phyloP scores from a whole-genome alignment of 1,284 basidiomycete species.

The Athelia sp. region DNA sequence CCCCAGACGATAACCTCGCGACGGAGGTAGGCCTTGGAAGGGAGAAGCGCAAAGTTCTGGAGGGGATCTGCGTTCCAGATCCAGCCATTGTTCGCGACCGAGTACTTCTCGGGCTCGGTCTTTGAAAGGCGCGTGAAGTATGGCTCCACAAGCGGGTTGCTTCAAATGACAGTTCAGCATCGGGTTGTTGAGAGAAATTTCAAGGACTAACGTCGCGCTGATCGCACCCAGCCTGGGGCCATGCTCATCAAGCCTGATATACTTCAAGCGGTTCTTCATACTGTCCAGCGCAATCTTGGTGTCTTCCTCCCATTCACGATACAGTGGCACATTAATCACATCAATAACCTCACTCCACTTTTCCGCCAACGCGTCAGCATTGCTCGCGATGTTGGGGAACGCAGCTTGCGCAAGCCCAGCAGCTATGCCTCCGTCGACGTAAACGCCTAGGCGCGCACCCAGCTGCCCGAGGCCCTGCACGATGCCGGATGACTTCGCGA shows the following conservation, averaged over 20 bases:
- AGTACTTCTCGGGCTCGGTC: slow-evolving; percentile 64
- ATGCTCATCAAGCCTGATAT: slow-evolving; percentile 74
- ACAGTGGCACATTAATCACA: slow-evolving; percentile 83
- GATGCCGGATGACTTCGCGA: slow-evolving; percentile 49
- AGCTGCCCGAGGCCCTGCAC: slow-evolving; percentile 57
- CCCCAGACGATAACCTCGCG: slow-evolving; percentile 97
- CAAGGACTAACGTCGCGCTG: slow-evolving; percentile 53
- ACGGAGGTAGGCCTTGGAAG: slow-evolving; percentile 94
- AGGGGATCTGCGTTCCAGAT: slow-evolving; percentile 97
- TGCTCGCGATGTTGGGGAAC: slow-evolving; percentile 44
- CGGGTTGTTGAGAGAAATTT: slow-evolving; percentile 2
- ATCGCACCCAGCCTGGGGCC: slow-evolving; percentile 87
- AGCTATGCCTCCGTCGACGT: slow-evolving; percentile 54
- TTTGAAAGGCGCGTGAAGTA: slow-evolving; percentile 84
- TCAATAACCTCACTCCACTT: slow-evolving; percentile 78
- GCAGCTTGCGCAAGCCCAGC: slow-evolving; percentile 72
- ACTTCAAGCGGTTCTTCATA: slow-evolving; percentile 73
- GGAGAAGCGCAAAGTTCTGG: slow-evolving; percentile 89
- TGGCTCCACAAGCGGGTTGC: slow-evolving; percentile 77
- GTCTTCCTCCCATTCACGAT: slow-evolving; percentile 83
- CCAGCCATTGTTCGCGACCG: slow-evolving; percentile 97
- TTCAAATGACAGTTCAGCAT: slow-evolving; percentile 23
- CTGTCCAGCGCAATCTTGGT: slow-evolving; percentile 68
- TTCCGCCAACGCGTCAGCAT: slow-evolving; percentile 53
- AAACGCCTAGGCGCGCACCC: slow-evolving; percentile 64